Percentiles rank a stretch among this genome's conserved stretches.
These are phyloP conservation scores for Aurinia saxatilis DNA, from an alignment of 345 rosid genomes.

Conservation along the genomic window DNA sequence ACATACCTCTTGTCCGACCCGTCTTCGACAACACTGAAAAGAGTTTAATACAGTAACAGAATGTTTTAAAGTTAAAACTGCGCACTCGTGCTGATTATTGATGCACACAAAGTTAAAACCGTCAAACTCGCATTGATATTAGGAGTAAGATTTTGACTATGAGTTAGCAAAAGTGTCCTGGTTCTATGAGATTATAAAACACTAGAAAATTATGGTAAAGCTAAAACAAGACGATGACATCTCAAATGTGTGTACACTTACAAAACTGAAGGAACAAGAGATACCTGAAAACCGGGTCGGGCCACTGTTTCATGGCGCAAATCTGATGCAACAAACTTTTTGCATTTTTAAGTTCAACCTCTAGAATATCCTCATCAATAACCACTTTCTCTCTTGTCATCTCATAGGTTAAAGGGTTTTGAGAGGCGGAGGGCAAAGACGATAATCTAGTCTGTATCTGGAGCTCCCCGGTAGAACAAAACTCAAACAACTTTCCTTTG, in stretches of 20 bases:
- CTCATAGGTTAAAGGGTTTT: conserved; percentile 39
- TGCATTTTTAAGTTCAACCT: too few relatives aligned
- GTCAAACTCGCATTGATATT: not conserved
- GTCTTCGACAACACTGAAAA: conserved; percentile 30
- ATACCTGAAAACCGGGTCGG: conserved; percentile 49
- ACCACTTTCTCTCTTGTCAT: not conserved
- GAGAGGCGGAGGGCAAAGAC: conserved; percentile 33
- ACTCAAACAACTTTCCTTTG: not conserved
- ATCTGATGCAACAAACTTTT: conserved; percentile 3
- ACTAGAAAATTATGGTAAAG: too few relatives aligned
- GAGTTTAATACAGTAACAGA: too few relatives aligned
- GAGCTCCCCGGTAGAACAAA: not conserved
- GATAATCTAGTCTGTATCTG: conserved; percentile 20
- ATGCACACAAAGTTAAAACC: too few relatives aligned
- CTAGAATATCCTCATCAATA: not conserved
- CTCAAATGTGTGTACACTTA: not conserved
- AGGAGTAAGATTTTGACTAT: not conserved
- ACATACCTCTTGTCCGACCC: conserved; percentile 31
- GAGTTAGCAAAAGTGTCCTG: not conserved
- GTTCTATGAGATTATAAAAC: not conserved
- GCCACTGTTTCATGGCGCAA: conserved; percentile 48
- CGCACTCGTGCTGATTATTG: too few relatives aligned
- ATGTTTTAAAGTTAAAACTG: too few relatives aligned
- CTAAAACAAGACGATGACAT: not conserved
- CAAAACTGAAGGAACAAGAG: not conserved